A percentile compares a stretch with the other conserved stretches of the same genome.
Evolutionary conservation across 768 basidiomycete species (phyloP).

Genomic region (Lactarius trivialis): DNA sequence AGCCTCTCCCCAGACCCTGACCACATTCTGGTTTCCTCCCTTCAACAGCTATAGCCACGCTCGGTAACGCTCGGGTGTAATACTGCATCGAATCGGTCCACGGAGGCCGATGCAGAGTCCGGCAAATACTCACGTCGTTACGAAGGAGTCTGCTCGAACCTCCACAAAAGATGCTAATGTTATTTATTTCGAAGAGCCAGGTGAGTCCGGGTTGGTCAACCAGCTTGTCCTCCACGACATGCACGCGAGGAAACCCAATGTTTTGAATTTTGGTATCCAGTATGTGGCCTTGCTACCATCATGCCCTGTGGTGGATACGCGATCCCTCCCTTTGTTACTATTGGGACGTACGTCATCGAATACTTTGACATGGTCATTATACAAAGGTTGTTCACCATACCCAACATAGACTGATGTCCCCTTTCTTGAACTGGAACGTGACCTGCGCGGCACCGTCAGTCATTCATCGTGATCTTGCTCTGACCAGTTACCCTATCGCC

Average conservation of each 20-base stretch:
- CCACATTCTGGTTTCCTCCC: constrained; percentile 91
- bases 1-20: constrained; percentile 95
- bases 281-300: constrained; percentile 40
- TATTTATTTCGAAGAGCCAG: constrained; percentile 91
- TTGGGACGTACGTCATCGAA: constrained; percentile 42
- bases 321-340: neutral
- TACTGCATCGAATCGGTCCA: constrained; percentile 28
- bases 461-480: constrained; percentile 32
- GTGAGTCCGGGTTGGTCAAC: constrained; percentile 68
- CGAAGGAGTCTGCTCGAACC: constrained; percentile 87
- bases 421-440: constrained; percentile 45
- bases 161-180: constrained; percentile 80
- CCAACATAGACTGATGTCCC: constrained; percentile 65
- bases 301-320: neutral
- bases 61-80: constrained; percentile 54
- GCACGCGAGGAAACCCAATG: constrained; percentile 73
- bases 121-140: constrained; percentile 56
- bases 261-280: constrained; percentile 50
- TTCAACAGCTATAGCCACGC: constrained; percentile 81
- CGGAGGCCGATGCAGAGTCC: constrained; percentile 2
- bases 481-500: constrained; percentile 42
- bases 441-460: constrained; percentile 35
- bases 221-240: constrained; percentile 73
- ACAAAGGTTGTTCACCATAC: constrained; percentile 77
- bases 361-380: constrained; percentile 53